phyloP scores from a whole-genome alignment of 148 eudicot species.

The Camellia sinensis region DNA sequence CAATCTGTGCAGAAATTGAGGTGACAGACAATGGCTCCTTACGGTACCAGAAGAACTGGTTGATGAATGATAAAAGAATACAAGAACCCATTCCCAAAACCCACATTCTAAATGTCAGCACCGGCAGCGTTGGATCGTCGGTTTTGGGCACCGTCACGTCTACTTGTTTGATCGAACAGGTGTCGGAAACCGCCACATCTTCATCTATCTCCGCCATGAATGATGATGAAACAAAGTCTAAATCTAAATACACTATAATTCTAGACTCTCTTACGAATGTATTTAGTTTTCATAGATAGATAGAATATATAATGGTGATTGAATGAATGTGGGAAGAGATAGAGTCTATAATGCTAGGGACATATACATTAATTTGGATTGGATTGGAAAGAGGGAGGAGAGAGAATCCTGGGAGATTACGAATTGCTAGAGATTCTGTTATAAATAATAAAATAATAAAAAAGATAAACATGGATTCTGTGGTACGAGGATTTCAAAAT shows the following conservation, averaged over 20 bases:
- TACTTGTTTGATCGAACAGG: conserved; percentile 50
- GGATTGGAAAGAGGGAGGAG: no score
- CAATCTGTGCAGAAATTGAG: conserved; percentile 71
- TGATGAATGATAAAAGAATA: conserved; percentile 48
- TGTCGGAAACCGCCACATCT: conserved; percentile 10
- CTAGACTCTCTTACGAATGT: neutral
- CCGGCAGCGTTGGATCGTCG: conserved; percentile 66
- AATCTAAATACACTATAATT: neutral
- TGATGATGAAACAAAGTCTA: neutral
- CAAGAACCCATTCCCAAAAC: conserved; percentile 59
- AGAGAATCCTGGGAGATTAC: no score
- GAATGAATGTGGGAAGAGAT: no score
- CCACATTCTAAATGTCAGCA: conserved; percentile 82
- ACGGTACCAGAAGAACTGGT: conserved; percentile 87
- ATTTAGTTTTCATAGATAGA: no score
- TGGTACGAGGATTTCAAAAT: no score
- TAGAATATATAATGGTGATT: no score
- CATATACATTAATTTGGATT: no score
- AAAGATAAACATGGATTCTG: no score
- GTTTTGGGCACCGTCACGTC: conserved; percentile 75
- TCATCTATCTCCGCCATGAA: neutral
- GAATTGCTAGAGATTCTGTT: no score
- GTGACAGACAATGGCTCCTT: conserved; percentile 46
- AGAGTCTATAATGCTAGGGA: no score
- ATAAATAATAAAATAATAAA: no score